Conservation (phyloP, 2,329 filamentous ascomycete species). For the Fusarium mundagurra region DNA sequence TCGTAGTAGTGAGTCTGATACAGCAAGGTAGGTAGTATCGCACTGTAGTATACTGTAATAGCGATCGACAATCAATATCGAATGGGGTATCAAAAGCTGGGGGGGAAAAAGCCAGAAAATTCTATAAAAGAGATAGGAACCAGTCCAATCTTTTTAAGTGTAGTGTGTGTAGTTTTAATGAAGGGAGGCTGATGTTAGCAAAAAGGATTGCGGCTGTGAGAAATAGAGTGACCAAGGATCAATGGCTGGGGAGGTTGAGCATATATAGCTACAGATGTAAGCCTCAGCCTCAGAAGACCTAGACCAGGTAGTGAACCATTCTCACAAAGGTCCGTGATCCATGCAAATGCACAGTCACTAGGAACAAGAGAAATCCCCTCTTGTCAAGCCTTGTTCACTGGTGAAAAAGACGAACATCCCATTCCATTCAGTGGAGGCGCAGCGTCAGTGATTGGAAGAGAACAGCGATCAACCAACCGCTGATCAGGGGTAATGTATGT, state of each 20-base stretch:
- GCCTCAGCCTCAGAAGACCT: conserved; percentile 23
- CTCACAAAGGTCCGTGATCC: conserved; percentile 8
- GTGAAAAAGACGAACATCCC: not conserved
- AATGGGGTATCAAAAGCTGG: conserved; percentile 17
- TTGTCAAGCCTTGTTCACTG: conserved; percentile 10
- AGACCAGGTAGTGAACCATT: conserved; percentile 4
- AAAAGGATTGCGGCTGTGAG: conserved; percentile 25
- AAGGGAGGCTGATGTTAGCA: conserved; percentile 21
- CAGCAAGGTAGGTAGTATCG: not conserved
- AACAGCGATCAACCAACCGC: not conserved
- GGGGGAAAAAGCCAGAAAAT: not conserved
- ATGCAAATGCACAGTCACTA: conserved; percentile 2
- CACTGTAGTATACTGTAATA: not conserved
- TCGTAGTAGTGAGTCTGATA: not conserved
- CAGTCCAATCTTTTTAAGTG: conserved; percentile 24
- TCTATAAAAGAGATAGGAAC: conserved; percentile 12
- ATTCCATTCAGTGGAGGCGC: conserved; percentile 23
- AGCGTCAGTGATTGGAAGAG: conserved; percentile 21
- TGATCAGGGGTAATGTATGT: not conserved
- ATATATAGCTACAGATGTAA: conserved; percentile 23
- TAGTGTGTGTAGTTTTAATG: not conserved
- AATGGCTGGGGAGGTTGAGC: not conserved
- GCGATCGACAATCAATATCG: conserved; percentile 21
- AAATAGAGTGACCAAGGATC: not conserved
- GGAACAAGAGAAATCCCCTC: not conserved